A percentile compares a stretch with the other conserved stretches of the same genome.
These are phyloP conservation scores for Neckera pumila DNA, from an alignment of 225 moss, liverwort and hornwort genomes.

Conservation along the genomic window DNA sequence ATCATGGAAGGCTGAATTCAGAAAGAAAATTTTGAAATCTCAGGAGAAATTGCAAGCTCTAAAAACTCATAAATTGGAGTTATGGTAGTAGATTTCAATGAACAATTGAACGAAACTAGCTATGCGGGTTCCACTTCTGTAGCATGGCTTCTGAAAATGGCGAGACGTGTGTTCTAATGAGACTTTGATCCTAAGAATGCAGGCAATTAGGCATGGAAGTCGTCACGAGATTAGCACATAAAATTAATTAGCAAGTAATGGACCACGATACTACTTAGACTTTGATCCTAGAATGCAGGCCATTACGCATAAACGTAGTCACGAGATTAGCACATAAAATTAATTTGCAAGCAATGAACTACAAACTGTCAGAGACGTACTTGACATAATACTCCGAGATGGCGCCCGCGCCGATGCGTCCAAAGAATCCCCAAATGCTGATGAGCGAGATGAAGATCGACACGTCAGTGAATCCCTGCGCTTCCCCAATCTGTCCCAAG, in stretches of 20 bases:
- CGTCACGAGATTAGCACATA: not conserved
- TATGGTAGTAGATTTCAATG: not conserved
- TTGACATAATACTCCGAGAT: conserved; percentile 77
- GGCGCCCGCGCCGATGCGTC: conserved; percentile 76
- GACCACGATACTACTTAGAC: not conserved
- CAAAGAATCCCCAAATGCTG: conserved; percentile 93
- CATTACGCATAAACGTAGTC: not conserved
- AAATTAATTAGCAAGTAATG: not conserved
- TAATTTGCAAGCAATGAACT: not conserved
- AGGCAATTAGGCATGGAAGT: not conserved
- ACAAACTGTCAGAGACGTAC: conserved; percentile 12
- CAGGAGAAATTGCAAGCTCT: not conserved
- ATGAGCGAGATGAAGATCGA: conserved; percentile 65
- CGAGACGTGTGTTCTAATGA: not conserved
- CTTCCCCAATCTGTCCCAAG: conserved; percentile 86
- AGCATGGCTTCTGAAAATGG: not conserved
- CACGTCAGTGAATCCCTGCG: conserved; percentile 65
- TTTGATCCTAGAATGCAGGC: not conserved
- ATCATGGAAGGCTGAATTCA: not conserved
- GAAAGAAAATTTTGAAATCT: not conserved
- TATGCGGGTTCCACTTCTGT: not conserved
- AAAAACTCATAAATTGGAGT: too few relatives aligned
- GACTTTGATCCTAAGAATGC: not conserved
- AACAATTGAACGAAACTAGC: not conserved
- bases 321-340: not conserved